Evolutionary conservation across 345 rosid species (phyloP).

Genomic region (Euphorbia tirucalli): DNA sequence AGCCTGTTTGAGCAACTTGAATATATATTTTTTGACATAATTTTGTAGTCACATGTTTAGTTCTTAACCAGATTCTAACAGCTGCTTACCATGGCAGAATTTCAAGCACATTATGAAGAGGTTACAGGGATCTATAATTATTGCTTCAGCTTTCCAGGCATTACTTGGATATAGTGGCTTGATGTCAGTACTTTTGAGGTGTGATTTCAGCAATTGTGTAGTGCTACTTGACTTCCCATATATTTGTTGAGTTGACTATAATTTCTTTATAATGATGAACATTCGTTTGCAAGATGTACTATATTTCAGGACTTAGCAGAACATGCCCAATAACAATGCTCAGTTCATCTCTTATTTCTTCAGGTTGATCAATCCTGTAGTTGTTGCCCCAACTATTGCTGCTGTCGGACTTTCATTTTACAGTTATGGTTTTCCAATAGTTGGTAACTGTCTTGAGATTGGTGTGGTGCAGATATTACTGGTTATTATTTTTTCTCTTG

Average conservation of each 20-base stretch:
- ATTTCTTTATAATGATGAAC: not conserved
- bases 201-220: conserved; percentile 14
- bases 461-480: conserved; percentile 79
- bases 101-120: conserved; percentile 96
- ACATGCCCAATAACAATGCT: not conserved
- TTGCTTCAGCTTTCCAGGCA: conserved; percentile 85
- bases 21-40: conserved; percentile 1
- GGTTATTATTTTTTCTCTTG: conserved; percentile 87
- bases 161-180: conserved; percentile 90
- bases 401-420: conserved; percentile 96
- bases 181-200: conserved; percentile 69
- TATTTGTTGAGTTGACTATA: not conserved
- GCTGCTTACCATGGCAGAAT: conserved; percentile 46
- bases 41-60: not conserved
- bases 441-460: conserved; percentile 87
- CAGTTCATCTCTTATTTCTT: conserved; percentile 20
- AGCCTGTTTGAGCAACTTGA: not conserved
- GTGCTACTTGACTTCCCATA: not conserved
- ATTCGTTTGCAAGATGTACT: not conserved
- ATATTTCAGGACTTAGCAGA: not conserved
- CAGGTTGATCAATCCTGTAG: conserved; percentile 96
- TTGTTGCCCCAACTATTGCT: conserved; percentile 96
- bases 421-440: conserved; percentile 90
- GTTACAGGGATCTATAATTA: conserved; percentile 86
- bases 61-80: conserved; percentile 3